Evolutionary conservation across 106 monocot species (phyloP), one percentile per base, ranked within the genome.

Genomic region (Dactylorhiza incarnata): DNA sequence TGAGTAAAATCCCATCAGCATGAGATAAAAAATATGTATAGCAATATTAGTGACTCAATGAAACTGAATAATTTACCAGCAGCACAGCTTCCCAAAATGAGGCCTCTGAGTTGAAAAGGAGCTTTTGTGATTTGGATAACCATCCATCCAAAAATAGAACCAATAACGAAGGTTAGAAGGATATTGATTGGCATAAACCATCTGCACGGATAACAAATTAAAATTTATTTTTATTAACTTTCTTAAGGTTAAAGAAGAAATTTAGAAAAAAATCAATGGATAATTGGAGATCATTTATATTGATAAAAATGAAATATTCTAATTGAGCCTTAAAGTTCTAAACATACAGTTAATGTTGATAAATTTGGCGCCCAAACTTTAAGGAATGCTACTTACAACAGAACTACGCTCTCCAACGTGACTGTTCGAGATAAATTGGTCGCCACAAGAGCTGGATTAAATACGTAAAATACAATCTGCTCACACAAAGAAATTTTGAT

Each of bases 121-220:
- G 90, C 53, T 78, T 76, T 90, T 11, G 94, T 88, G 17, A 94
- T 85, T 62, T 79, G 82, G 74, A 86, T 79, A 47, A 94, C 78
- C 69, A 86, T 47, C 90, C 94, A 90, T 78, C 94, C 94, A 67
- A 94, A 80, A 17, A 55, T 71, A 67, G 81, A 88, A 76, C 94
- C 94, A 71, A 90, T 13, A 19, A 85, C n/a, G 23, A 78, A 86
- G 48, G 88, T 86, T 56, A 90, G 71, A 76, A 94, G 75, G 16
- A 94, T 71, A 82, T 94, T 94, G 52, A 94, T 50, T 55, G 94
- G 94, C 94, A 94, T 94, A 82, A 94, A 94, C 94, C 94, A 94
- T 83, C 94, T 94, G 88, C 73, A 79, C 0, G 29, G 52, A 19
- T 14, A 71, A 68, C 44, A 63, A 66, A 26, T 66, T 66, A 10